Evolutionary conservation across 2,329 filamentous ascomycete genomes (phyloP), one percentile per base, ranked within the genome.

Genomic region (Aureobasidium lini): DNA sequence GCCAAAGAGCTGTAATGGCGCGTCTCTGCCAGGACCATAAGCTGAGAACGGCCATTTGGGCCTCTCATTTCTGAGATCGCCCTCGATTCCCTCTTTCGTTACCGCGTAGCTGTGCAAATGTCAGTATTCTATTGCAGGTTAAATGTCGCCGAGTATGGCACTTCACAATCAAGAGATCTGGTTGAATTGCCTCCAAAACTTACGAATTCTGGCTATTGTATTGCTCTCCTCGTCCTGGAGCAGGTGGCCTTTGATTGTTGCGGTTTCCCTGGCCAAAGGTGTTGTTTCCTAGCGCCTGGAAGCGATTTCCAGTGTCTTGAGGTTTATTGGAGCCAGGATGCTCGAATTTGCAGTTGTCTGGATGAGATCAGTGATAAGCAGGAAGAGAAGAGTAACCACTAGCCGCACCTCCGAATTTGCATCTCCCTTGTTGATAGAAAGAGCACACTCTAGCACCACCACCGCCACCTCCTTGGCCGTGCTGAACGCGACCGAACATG

Each of bases 1-100:
- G 56, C 90, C 90, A 67, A 96, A 92, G 1, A 96, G 79, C 72
- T 96, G 90, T 16, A 84, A 84, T 0, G 92, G 92, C 1, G 88
- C 84, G 66, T 91, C 83, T 66, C 78, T 81, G 4, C 87, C 88
- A 0, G 92, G 91, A 0, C 86, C 89, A 72, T 96, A 97, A 23
- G 87, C 82, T 1, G 92, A 96, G 28, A 96, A 81, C 4, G 94
- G 86, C 88, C 92, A 97, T 78, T 83, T 76, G 16, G 93, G 93
- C 8, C 82, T 81, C 62, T 94, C 89, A 23, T 79, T 78, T 0
- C 79, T 82, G 47, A 95, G 77, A 68, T 95, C 90, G 57, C 75
- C 74, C 62, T 80, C 79, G 65, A 95, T 86, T 2, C 74, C 75
- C 0, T 83, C 82, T 43, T 75, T 73, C n/a, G 75, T 81, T 42